Conservation (phyloP, 805 yeast genomes). For the Barnettozyma wickerhamii region DNA sequence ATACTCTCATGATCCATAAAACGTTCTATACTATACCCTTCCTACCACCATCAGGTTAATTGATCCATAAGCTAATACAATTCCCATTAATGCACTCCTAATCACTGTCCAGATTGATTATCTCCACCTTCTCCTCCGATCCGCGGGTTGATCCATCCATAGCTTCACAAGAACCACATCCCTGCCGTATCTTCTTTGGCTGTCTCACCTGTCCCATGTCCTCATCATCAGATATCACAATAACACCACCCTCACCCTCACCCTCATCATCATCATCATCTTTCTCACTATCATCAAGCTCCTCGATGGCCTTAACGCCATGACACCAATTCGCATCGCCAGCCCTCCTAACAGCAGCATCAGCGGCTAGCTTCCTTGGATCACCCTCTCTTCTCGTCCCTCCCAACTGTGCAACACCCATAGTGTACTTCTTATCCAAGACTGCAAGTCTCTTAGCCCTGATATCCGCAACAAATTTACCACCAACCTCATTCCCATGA, state of each 20-base stretch:
- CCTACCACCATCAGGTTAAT: no score
- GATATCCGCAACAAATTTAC: slow-evolving; percentile 23
- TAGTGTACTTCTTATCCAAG: slow-evolving; percentile 25
- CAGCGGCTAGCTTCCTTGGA: slow-evolving; percentile 42
- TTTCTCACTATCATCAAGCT: slow-evolving; percentile 37
- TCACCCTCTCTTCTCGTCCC: slow-evolving; percentile 12
- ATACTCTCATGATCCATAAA: no score
- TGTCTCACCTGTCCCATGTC: not conserved
- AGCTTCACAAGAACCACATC: no score
- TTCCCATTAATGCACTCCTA: no score
- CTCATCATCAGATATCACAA: not conserved
- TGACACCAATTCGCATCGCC: slow-evolving; percentile 49
- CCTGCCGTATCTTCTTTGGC: not conserved
- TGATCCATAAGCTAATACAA: no score
- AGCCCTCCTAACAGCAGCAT: slow-evolving; percentile 61
- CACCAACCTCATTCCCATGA: slow-evolving; percentile 16
- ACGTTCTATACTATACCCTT: no score
- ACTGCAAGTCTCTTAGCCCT: slow-evolving; percentile 39
- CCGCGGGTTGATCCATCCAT: no score
- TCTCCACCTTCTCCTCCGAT: no score
- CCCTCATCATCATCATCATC: not conserved
- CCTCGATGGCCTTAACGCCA: slow-evolving; percentile 25
- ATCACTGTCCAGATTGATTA: no score
- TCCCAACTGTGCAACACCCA: slow-evolving; percentile 16
- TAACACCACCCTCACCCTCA: not conserved